A percentile compares a stretch with the other conserved stretches of the same genome.
phyloP scores from a whole-genome alignment of 352 stramenopile genomes.

The Pythium insidiosum region DNA sequence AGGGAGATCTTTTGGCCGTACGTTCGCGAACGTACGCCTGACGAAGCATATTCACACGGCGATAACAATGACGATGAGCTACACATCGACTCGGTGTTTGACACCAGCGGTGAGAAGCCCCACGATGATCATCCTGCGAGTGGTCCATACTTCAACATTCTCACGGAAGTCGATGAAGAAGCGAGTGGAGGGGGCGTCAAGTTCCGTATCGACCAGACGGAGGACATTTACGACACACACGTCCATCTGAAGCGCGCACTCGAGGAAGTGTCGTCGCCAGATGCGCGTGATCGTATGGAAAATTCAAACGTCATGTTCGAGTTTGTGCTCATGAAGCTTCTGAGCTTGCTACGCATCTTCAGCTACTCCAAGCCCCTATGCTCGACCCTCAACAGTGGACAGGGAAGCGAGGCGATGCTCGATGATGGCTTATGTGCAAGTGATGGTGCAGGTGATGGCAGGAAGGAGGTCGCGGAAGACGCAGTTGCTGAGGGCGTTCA shows the following conservation, averaged over 20 bases:
- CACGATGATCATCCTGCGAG: constrained; percentile 21
- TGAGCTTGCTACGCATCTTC: constrained; percentile 58
- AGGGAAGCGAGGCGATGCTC: no score
- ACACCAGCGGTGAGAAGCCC: constrained; percentile 7
- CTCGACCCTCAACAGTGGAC: no score
- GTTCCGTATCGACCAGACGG: constrained; percentile 57
- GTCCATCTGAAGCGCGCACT: constrained; percentile 58
- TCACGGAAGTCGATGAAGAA: constrained; percentile 65
- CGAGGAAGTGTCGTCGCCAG: constrained; percentile 49
- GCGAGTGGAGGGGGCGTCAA: constrained; percentile 50
- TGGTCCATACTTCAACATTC: constrained; percentile 40
- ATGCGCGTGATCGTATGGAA: constrained; percentile 64
- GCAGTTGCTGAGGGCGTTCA: no score
- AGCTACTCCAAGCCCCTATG: constrained; percentile 73
- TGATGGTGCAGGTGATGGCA: no score
- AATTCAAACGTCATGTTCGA: constrained; percentile 81
- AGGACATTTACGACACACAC: constrained; percentile 55
- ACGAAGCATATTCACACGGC: background rate
- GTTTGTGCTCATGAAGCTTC: constrained; percentile 57
- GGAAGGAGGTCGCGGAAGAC: no score
- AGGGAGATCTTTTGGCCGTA: constrained; percentile 78
- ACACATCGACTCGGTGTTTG: no score
- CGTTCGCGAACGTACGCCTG: constrained; percentile 20
- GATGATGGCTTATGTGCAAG: no score
- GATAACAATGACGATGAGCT: background rate